Base-by-base conservation (phyloP, 352 stramenopile species). In the Globisporangium heterothallicum region DNA sequence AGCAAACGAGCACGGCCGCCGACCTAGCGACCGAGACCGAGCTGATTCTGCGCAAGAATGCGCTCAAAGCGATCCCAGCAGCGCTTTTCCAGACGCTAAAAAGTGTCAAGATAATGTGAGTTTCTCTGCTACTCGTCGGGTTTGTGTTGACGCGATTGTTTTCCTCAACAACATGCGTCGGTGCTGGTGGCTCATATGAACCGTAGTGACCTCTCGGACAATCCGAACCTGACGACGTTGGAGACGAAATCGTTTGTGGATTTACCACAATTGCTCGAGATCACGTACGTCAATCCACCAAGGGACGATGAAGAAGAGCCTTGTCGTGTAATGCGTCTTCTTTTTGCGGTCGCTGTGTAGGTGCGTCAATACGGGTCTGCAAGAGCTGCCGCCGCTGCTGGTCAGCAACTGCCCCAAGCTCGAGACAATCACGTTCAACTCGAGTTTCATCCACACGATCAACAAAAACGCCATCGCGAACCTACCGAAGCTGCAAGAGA, bases 31-130 rank as follows among this genome's bases (percentile, higher is more conserved):
- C 53, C 43, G 63, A 77, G 53, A 63, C 60, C 16, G 59, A 30
- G 32, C 18, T 86, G 8, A 51, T 69, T 14, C 52, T 88, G 49
- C 76, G 75, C 47, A 67, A 78, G 50, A 88, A 88, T 34, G 60
- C 59, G 24, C 59, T 88, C 6, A 45, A 22, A 6, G 60, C 59
- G 25, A 59, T 86, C 29, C 70, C 74, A 4, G 63, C 53, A 10
- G 42, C 59, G 25, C 58, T 88, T 13, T 75, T 88, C 49, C 67
- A 66, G 43, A 58, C 68, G 14, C 66, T 75, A 26, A 46, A 45
- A 22, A 80, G 56, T 49, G 61, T 65, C 51, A 68, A 56, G 3
- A 63, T 46, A 49, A 66, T 84, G 72, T 84, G 8, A 35, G 68
- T 65, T 38, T 16, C 7, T 14, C 21, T 30, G 18, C 26, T 19